These are phyloP conservation scores for Hippophae gyantsensis DNA, from an alignment of 306 rosid species.

Conservation along the genomic window DNA sequence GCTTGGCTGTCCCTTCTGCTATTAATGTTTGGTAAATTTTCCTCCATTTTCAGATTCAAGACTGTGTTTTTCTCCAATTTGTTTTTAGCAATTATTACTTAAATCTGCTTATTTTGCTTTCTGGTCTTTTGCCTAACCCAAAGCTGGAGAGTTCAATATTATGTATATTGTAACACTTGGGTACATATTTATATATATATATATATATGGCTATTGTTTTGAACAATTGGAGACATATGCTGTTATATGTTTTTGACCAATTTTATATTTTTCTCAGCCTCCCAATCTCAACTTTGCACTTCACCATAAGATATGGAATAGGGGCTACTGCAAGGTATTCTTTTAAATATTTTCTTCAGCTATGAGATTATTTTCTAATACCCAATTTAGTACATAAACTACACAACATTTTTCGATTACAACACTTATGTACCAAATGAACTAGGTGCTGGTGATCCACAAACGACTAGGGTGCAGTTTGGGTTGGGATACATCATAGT, in stretches of 20 bases:
- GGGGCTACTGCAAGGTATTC: conserved; percentile 56
- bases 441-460: conserved; percentile 54
- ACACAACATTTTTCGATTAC: not conserved
- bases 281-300: conserved; percentile 51
- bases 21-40: conserved; percentile 51
- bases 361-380: not conserved
- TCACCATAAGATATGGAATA: conserved; percentile 46
- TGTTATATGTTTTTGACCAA: not conserved
- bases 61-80: not conserved
- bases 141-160: conserved; percentile 57
- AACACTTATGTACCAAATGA: conserved; percentile 65
- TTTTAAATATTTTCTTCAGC: not conserved
- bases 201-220: not conserved
- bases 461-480: conserved; percentile 31
- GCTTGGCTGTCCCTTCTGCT: conserved; percentile 54
- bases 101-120: conserved; percentile 29
- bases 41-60: not conserved
- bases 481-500: conserved; percentile 20
- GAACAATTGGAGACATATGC: not conserved
- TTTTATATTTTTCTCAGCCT: conserved; percentile 25
- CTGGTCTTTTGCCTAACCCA: conserved; percentile 52
- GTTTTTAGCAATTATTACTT: not conserved
- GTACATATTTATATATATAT: not conserved
- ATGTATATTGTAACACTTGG: conserved; percentile 45
- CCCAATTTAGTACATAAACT: too few relatives aligned